Percentiles rank a stretch among this genome's conserved stretches.
These are phyloP conservation scores for Aspergillus cristatus DNA, from an alignment of 495 filamentous ascomycete genomes.

Conservation along the genomic window DNA sequence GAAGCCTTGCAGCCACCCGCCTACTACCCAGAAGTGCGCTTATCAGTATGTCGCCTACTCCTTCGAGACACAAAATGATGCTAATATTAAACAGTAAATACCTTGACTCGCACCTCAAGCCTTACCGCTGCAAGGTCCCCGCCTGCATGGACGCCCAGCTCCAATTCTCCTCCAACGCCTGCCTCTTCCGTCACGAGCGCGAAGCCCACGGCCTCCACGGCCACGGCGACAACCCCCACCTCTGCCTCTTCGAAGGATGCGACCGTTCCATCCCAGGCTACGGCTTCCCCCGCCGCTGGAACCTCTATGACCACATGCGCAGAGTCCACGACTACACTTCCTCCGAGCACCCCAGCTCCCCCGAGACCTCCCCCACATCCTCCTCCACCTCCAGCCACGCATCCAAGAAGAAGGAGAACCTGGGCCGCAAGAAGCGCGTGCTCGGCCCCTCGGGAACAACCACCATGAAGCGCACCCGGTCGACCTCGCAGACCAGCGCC, in stretches of 20 bases:
- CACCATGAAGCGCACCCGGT: constrained; percentile 40
- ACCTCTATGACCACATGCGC: constrained; percentile 89
- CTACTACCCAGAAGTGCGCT: constrained; percentile 91
- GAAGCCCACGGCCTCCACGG: constrained; percentile 93
- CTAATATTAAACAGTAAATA: constrained; percentile 62
- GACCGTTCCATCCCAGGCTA: constrained; percentile 69
- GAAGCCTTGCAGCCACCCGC: constrained; percentile 68
- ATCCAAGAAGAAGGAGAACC: constrained; percentile 33
- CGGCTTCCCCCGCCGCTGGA: constrained; percentile 90
- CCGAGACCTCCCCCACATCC: constrained; percentile 28
- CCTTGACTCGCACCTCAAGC: constrained; percentile 88
- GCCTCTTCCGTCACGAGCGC: constrained; percentile 87
- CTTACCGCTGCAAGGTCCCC: constrained; percentile 79
- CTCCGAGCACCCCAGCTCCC: constrained; percentile 37
- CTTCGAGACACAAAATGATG: neutral
- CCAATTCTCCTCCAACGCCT: constrained; percentile 84
- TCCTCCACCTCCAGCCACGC: constrained; percentile 1
- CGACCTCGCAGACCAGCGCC: constrained; percentile 29
- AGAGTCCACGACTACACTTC: constrained; percentile 75
- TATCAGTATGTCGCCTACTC: constrained; percentile 66
- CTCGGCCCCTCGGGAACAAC: constrained; percentile 28
- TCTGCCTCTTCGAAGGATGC: constrained; percentile 76
- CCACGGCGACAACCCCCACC: constrained; percentile 81
- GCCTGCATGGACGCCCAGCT: constrained; percentile 62
- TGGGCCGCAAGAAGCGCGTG: constrained; percentile 33